Evolutionary conservation across 352 stramenopile species (phyloP).

Genomic region (Phytophthora uliginosa): DNA sequence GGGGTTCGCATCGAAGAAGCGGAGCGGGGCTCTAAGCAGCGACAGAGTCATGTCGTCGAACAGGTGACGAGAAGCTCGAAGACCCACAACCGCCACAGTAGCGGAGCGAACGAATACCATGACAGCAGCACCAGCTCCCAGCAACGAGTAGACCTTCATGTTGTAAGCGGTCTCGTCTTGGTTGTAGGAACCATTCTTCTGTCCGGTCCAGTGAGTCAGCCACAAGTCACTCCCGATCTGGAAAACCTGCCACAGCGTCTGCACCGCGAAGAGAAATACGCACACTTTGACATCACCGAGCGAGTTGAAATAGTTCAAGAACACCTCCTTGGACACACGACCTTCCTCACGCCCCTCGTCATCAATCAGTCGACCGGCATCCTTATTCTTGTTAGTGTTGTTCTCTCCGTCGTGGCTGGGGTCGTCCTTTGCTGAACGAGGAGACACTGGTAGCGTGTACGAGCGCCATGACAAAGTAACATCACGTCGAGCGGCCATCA

Average conservation of each 20-base stretch:
- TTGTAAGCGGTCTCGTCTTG: constrained; percentile 29
- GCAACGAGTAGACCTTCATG: constrained; percentile 43
- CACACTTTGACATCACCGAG: constrained; percentile 44
- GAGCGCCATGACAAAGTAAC: constrained; percentile 10
- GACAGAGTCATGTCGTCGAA: constrained; percentile 90
- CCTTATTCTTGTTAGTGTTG: not conserved
- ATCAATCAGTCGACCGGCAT: constrained; percentile 34
- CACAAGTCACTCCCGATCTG: constrained; percentile 50
- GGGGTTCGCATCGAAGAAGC: constrained; percentile 94
- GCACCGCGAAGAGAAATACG: constrained; percentile 21
- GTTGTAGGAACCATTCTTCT: constrained; percentile 36
- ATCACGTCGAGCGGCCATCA: constrained; percentile 24
- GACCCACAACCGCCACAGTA: constrained; percentile 44
- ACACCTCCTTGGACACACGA: constrained; percentile 52
- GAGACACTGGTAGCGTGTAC: constrained; percentile 14
- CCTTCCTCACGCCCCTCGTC: constrained; percentile 58
- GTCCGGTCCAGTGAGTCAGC: constrained; percentile 47
- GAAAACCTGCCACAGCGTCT: constrained; percentile 43
- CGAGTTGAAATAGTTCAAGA: constrained; percentile 50
- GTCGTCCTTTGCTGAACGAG: not conserved
- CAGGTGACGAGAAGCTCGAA: constrained; percentile 57
- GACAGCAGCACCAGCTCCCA: constrained; percentile 31
- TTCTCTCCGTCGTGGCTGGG: not conserved
- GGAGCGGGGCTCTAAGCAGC: constrained; percentile 89
- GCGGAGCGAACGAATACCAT: constrained; percentile 44